Base-by-base conservation (phyloP, 805 yeast species). In the Candida adriatica region DNA sequence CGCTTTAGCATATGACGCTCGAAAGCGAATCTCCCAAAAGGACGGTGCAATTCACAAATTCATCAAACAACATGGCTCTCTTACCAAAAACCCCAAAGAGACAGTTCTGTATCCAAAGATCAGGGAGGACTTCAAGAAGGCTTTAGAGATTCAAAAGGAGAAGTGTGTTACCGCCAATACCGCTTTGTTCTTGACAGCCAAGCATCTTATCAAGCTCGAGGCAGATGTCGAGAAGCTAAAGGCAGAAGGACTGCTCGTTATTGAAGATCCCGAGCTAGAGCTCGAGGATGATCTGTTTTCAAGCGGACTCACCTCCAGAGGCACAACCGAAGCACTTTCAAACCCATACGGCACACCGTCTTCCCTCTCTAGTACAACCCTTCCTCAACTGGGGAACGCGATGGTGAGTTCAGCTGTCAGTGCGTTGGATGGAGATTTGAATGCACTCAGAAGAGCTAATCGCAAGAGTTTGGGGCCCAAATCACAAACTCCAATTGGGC, bases 41-140 rank as follows among this genome's bases (percentile, higher is more conserved):
- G 97, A 90, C 49, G 64, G 71, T n/a, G 84, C 78, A 41, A 60
- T 90, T 33, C 95, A 83, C 50, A 87, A 86, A 53, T 79, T 74
- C 53, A 82, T 87, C 39, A 75, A 79, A 42, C 79, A 82, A 29
- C 76, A 84, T 56, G 96, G 96, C 1, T 79, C 95, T 1, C 58
- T 80, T 26, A 70, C 79, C 1, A 82, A 77, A 41, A 80, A 80
- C 55, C 92, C 96, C 2, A 81, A 85, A 42, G 98, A 90, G 51
- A 73, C 64, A 27, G 76, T 68, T 38, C 48, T 81, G 4, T 71
- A 73, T 44, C 66, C 72, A 17, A 79, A 78, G 45, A 80, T 88
- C 6, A 68, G 72, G 27, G 80, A 79, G 26, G 90, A 81, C 35
- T 73, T 79, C 61, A 67, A 66, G 22, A 59, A 64, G 27, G 76